Base-by-base conservation (phyloP, 345 rosid genomes). In the Acer saccharum region DNA sequence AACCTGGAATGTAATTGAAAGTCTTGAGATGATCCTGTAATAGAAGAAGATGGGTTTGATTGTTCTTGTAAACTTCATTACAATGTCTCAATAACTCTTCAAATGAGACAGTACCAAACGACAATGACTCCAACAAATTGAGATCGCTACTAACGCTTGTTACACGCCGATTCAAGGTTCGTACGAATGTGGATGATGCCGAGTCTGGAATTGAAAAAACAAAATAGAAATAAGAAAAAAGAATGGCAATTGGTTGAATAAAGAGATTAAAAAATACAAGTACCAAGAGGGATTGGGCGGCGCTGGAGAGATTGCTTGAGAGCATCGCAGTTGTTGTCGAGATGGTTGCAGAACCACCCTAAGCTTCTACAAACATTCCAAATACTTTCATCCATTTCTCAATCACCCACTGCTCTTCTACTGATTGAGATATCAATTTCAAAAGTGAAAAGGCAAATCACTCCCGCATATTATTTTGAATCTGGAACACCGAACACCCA, bases 1-100 rank as follows among this genome's bases (percentile, higher is more conserved):
- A 77, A 90, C 95, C 86, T 18, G 90, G 87, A 63, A 84, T 60
- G 68, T 86, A 84, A 74, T 92, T 91, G 10, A 69, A 84, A 65
- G 74, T 72, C 50, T 68, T 76, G 68, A 92, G 91, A 12, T 82
- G 85, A 61, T 88, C 87, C 75, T 85, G 81, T 61, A 94, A 86
- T 50, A 80, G 67, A 44, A 86, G 69, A 41, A 91, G 83, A 63
- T 84, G 81, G 5, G 18, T 72, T 25, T 93, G 87, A 35, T 89
- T 94, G 77, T 75, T 79, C 73, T 87, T 88, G 72, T 82, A 88
- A 73, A 90, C 85, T 77, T 93, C 89, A 71, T 81, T 88, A 79
- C 97, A 93, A 63, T 94, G 95, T 79, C 98, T 94, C 65, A 93
- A 76, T 5, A 91, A 88, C 81, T 91, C 98, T 84, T 91, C 98